Conservation (phyloP, 805 yeast species). For the Ogataea paraovalis region DNA sequence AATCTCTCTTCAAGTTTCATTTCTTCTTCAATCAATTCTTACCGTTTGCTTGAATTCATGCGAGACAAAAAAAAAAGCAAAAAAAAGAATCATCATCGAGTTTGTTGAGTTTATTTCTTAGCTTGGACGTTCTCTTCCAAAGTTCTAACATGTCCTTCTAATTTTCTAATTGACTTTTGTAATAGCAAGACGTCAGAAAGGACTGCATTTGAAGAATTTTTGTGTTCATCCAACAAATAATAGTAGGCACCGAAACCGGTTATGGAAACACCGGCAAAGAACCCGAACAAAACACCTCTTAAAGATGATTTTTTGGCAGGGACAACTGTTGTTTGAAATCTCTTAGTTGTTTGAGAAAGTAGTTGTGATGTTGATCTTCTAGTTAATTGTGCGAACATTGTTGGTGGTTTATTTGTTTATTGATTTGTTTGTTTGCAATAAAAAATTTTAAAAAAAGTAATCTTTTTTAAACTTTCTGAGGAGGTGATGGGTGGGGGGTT, state of each 20-base stretch:
- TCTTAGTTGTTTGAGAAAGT: slow-evolving; percentile 6
- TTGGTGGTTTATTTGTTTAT: too few species aligned
- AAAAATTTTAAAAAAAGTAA: too few species aligned
- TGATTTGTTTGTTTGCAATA: too few species aligned
- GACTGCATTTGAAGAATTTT: slow-evolving; percentile 65
- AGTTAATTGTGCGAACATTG: slow-evolving; percentile 19
- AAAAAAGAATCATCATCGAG: too few species aligned
- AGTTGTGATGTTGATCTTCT: slow-evolving; percentile 10
- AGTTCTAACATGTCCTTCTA: slow-evolving; percentile 65
- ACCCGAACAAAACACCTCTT: slow-evolving; percentile 60
- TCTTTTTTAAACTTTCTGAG: too few species aligned
- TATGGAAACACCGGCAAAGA: slow-evolving; percentile 67
- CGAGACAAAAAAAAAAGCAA: too few species aligned
- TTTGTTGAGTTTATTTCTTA: not conserved
- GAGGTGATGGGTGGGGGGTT: too few species aligned
- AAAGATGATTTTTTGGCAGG: slow-evolving; percentile 23
- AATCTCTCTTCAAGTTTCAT: too few species aligned
- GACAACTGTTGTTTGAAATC: slow-evolving; percentile 22
- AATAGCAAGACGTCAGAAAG: slow-evolving; percentile 71
- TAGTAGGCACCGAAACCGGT: slow-evolving; percentile 77
- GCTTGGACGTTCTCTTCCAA: slow-evolving; percentile 41
- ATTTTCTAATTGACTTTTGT: slow-evolving; percentile 60
- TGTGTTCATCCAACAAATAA: slow-evolving; percentile 75
- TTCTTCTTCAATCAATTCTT: too few species aligned
- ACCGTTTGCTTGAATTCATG: too few species aligned